Base-by-base conservation (phyloP, 768 basidiomycete species). In the Rhodotorula paludigena region DNA sequence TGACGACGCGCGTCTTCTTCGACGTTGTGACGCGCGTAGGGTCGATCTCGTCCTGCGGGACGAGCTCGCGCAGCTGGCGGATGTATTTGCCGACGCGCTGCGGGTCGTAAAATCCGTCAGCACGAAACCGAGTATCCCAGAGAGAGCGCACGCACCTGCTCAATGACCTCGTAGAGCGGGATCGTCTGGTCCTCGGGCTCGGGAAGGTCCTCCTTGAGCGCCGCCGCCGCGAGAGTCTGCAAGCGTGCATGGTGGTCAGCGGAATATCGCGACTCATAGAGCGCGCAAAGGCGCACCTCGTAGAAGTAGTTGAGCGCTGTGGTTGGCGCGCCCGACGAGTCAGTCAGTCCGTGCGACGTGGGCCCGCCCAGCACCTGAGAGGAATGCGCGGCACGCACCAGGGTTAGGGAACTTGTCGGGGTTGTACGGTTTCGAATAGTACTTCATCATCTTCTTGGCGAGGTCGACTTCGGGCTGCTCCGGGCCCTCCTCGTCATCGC, bases 121-220 rank as follows among this genome's bases (percentile, higher is more conserved):
- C 51, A 44, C 8, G 12, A 23, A 1, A 12, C 5, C 32, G 32
- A 21, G 25, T 9, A 20, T 2, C 36, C 25, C 0, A 30, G 32
- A 6, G 14, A 51, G 25, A 28, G 25, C 7, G 21, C 11, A 33
- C 81, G 58, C 65, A 89, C 90, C 82, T 88, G 85, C 75, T 90
- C 88, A 62, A 97, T 91, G 76, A 83, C 82, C 64, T 86, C 84
- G 54, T 85, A 80, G 73, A 88, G 86, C 8, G 93, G 93, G 65
- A 83, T 77, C 0, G 93, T 92, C 72, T 87, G 79, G 78, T 99
- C 94, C 69, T 89, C 86, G 67, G 90, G 90, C 63, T 63, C 72
- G 2, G 83, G 81, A 76, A 94, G 86, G 70, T 87, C 96, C 65
- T 92, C 85, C 76, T 96, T 90, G 79, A 98, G 93, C 1, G 96